phyloP scores from a whole-genome alignment of 371 early-diverging fungal genomes.

The Mucor sp. region DNA sequence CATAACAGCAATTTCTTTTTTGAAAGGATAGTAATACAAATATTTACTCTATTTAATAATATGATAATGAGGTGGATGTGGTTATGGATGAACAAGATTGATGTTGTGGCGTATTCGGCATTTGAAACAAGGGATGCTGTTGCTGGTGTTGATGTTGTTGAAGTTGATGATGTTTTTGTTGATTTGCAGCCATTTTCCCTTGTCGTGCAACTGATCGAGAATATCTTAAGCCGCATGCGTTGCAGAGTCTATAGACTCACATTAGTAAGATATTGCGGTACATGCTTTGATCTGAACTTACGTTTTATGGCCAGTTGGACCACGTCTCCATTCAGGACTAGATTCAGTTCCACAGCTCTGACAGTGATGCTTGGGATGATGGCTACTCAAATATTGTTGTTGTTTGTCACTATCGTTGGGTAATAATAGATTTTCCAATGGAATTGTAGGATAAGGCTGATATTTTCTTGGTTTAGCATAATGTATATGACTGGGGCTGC shows the following conservation, averaged over 20 bases:
- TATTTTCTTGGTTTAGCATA: neutral
- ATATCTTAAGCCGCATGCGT: slow-evolving; percentile 52
- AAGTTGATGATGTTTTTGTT: slow-evolving; percentile 10
- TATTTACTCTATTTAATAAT: neutral
- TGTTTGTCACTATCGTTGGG: slow-evolving; percentile 1
- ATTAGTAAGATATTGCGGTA: neutral
- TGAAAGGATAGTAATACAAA: neutral
- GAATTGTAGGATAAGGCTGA: neutral
- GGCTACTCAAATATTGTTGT: slow-evolving; percentile 3
- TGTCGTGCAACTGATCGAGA: slow-evolving; percentile 47
- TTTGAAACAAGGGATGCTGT: slow-evolving; percentile 28
- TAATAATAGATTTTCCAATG: slow-evolving; percentile 1
- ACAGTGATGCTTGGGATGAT: slow-evolving; percentile 20
- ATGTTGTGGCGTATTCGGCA: slow-evolving; percentile 16
- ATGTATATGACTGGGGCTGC: neutral
- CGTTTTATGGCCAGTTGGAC: slow-evolving; percentile 55
- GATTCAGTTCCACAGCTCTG: slow-evolving; percentile 49
- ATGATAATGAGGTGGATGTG: neutral
- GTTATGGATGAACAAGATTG: neutral
- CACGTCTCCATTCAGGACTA: slow-evolving; percentile 56
- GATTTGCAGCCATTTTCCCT: slow-evolving; percentile 24
- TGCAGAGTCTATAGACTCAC: slow-evolving; percentile 37
- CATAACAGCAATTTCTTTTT: neutral
- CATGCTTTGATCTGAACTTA: slow-evolving; percentile 15
- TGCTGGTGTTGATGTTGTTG: neutral